Base-by-base conservation (phyloP, 768 basidiomycete genomes). In the Agrocybe chaxingu region DNA sequence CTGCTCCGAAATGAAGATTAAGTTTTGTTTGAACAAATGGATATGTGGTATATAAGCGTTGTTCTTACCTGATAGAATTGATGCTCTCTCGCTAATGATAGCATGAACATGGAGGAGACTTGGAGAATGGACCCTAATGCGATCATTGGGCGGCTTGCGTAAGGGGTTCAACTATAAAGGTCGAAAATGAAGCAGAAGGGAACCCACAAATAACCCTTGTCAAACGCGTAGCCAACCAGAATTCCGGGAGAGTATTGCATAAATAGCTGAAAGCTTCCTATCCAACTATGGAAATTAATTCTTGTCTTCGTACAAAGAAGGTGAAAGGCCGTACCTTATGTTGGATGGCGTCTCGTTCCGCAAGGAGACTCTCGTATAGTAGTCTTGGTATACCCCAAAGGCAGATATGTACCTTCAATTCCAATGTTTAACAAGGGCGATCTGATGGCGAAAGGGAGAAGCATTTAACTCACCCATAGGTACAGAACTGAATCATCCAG, bases 361-460 rank as follows among this genome's bases (percentile, higher is more conserved):
- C 48, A 78, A 55, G 50, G 72, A 74, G 6, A 65, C 59, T 34
- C 71, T 65, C 1, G 72, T 72, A 42, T 79, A 73, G 19, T 75
- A 72, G 45, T 79, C 79, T 63, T 78, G 72, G 51, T 73, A 75
- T n/a, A 73, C 69, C 2, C 76, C 76, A 54, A 74, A 75, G 3
- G 73, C 69, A 29, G 72, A 73, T 24, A 70, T 64, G 51, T 75
- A 77, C 4, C 76, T 77, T 50, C 38, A 49, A 29, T 24, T 8
- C 6, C 9, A 34, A 13, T 19, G 19, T 33, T 43, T 51, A 54
- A 48, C 49, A 47, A 18, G 50, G 42, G 37, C 47, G 45, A 8
- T 19, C 34, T n/a, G 16, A 33, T 8, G 29, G 10, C n/a, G 41
- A 31, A 16, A 19, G 16, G 33, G 4, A 44, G 16, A n/a, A n/a